A percentile compares a stretch with the other conserved stretches of the same genome.
Evolutionary conservation across 1,284 basidiomycete genomes (phyloP).

Genomic region (Cutaneotrichosporon sp.): DNA sequence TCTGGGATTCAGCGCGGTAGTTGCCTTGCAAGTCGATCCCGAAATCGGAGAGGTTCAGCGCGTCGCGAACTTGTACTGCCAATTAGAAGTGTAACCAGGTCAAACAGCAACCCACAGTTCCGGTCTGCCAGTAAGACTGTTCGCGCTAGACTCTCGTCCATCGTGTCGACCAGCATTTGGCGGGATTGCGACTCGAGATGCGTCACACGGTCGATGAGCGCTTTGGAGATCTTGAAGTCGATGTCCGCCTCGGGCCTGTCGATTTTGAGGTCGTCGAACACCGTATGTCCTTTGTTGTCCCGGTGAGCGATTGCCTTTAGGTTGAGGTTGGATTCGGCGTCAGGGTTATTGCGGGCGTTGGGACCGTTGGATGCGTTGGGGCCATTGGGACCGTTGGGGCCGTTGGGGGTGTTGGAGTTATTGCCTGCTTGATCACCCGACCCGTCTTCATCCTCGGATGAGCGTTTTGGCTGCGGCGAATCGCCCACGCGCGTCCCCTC

Average conservation of each 20-base stretch:
- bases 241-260: constrained; percentile 13
- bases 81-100: not conserved
- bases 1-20: constrained; percentile 5
- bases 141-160: constrained; percentile 43
- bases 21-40: constrained; percentile 10
- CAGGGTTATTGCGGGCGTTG: not conserved
- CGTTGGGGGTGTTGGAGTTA: no score
- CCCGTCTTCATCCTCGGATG: constrained; percentile 13
- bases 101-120: constrained; percentile 35
- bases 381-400: no score
- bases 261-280: not conserved
- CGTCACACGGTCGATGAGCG: constrained; percentile 38
- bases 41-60: constrained; percentile 24
- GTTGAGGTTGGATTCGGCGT: not conserved
- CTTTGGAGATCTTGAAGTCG: constrained; percentile 34
- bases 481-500: not conserved
- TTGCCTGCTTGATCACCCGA: no score
- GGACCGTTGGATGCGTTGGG: no score
- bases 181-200: constrained; percentile 44
- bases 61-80: constrained; percentile 44
- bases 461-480: not conserved
- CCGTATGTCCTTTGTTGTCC: not conserved
- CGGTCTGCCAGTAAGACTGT: constrained; percentile 47
- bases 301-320: not conserved
- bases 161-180: constrained; percentile 45